Percentiles rank a stretch among this genome's conserved stretches.
Evolutionary conservation across 106 monocot species (phyloP).

Genomic region (Apostasia shenzhenica): DNA sequence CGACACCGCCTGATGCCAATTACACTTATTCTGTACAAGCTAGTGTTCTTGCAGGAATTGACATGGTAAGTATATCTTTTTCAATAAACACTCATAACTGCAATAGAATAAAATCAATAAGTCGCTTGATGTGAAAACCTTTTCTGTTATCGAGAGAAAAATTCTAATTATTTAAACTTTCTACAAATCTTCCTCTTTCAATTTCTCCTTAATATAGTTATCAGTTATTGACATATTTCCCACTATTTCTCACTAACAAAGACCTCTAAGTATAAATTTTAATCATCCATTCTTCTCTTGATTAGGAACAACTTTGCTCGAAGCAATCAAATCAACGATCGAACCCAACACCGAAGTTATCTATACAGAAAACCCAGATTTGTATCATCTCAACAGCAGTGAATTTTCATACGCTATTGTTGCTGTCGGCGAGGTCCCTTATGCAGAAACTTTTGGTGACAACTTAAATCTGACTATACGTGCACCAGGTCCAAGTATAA

Average conservation of each 20-base stretch:
- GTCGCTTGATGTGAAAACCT: too few relatives aligned
- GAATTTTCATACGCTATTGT: conserved; percentile 19
- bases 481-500: conserved; percentile 31
- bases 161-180: too few relatives aligned
- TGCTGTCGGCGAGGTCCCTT: conserved; percentile 12
- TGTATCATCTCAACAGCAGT: conserved; percentile 3
- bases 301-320: too few relatives aligned
- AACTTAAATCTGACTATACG: conserved; percentile 24
- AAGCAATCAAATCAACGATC: conserved; percentile 6
- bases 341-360: conserved; percentile 13
- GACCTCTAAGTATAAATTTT: too few relatives aligned
- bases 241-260: too few relatives aligned
- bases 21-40: conserved; percentile 40
- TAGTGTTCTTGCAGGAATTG: conserved; percentile 45
- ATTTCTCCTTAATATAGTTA: too few relatives aligned
- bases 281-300: too few relatives aligned
- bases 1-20: conserved; percentile 28
- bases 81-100: too few relatives aligned
- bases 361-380: conserved; percentile 18
- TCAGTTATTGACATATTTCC: too few relatives aligned
- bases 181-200: too few relatives aligned
- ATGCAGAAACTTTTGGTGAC: conserved; percentile 13
- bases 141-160: too few relatives aligned
- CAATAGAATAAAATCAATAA: too few relatives aligned
- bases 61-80: conserved; percentile 32